Conservation (phyloP, 345 rosid genomes). For the Alliaria petiolata region DNA sequence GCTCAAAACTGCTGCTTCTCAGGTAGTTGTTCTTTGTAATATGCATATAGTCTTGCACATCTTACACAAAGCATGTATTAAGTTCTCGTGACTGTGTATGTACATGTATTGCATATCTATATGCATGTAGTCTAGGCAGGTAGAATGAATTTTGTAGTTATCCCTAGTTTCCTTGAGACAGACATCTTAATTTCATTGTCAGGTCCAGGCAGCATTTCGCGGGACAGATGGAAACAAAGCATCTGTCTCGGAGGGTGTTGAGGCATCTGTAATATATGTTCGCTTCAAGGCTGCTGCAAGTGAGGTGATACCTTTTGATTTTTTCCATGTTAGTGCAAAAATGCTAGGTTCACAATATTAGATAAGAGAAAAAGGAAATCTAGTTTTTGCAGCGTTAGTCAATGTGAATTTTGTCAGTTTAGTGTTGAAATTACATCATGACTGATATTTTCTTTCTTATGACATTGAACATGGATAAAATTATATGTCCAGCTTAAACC, state of each 20-base stretch:
- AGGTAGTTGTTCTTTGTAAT: constrained; percentile 40
- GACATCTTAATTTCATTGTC: constrained; percentile 24
- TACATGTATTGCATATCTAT: background rate
- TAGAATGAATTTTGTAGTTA: background rate
- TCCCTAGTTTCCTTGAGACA: constrained; percentile 18
- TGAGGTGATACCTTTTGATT: constrained; percentile 52
- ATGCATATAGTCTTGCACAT: too few relatives aligned
- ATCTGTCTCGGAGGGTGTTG: constrained; percentile 89
- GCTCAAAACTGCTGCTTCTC: constrained; percentile 81
- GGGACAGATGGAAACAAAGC: constrained; percentile 61
- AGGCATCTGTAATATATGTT: constrained; percentile 90
- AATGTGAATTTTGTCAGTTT: constrained; percentile 5
- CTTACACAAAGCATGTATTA: background rate
- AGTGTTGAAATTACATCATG: background rate
- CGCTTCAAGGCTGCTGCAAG: constrained; percentile 97
- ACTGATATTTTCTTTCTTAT: background rate
- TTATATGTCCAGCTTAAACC: constrained; percentile 75
- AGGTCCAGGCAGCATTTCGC: constrained; percentile 86
- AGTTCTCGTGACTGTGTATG: background rate
- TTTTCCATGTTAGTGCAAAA: constrained; percentile 2
- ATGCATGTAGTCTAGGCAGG: background rate
- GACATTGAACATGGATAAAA: background rate
- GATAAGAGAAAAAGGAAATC: background rate
- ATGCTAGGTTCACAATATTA: background rate
- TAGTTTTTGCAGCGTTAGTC: background rate